Conservation (phyloP, 805 yeast species). For the Starmerella potacharoeniae region DNA sequence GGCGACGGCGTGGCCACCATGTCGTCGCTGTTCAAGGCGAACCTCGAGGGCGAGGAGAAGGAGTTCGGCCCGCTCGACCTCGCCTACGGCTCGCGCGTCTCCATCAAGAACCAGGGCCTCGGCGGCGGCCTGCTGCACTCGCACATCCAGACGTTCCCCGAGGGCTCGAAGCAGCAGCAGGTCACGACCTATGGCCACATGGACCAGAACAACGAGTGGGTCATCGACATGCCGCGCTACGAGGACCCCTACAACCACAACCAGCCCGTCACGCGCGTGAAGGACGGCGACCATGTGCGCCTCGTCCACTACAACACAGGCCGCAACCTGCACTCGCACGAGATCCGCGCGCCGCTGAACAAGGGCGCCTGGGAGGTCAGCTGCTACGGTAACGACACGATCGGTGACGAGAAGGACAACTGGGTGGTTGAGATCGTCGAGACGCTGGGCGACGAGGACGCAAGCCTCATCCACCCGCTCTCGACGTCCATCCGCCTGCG, state of each 20-base stretch:
- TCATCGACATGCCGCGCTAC: constrained; percentile 39
- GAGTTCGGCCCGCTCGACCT: constrained; percentile 61
- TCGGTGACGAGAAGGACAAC: constrained; percentile 79
- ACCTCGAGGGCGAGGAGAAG: constrained; percentile 70
- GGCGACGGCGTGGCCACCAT: constrained; percentile 95
- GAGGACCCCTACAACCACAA: constrained; percentile 29
- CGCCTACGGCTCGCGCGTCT: constrained; percentile 63
- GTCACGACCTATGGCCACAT: constrained; percentile 57
- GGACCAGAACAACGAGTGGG: constrained; percentile 69
- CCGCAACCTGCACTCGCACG: constrained; percentile 75
- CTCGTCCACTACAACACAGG: constrained; percentile 71
- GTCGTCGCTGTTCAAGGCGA: constrained; percentile 92
- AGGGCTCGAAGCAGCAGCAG: constrained; percentile 93
- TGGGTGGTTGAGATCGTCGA: constrained; percentile 83
- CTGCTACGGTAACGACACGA: constrained; percentile 65
- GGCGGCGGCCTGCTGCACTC: constrained; percentile 70
- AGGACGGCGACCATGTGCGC: constrained; percentile 64
- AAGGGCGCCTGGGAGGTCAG: constrained; percentile 94
- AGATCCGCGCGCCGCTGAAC: constrained; percentile 85
- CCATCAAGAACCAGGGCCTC: constrained; percentile 72
- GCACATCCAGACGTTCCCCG: constrained; percentile 62
- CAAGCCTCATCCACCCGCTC: constrained; percentile 52
- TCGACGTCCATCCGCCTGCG: constrained; percentile 57
- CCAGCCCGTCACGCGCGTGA: constrained; percentile 36
- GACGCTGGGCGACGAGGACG: constrained; percentile 36